Evolutionary conservation across 164 flowering plant genomes (phyloP).

Genomic region (Vitis rupestris): DNA sequence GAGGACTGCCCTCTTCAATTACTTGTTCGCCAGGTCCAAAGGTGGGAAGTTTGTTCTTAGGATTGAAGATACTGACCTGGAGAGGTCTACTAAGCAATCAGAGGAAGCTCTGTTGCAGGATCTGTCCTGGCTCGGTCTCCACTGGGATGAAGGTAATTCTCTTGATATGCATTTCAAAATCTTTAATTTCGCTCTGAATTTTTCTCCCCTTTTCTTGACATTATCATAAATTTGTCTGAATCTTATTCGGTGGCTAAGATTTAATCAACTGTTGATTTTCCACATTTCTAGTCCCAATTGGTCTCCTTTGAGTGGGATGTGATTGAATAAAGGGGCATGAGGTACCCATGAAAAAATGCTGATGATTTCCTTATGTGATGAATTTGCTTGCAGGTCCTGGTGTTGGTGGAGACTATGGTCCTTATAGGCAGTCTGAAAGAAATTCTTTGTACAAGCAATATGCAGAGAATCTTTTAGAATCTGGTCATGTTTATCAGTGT

Average conservation of each 20-base stretch:
- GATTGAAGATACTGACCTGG: constrained; percentile 93
- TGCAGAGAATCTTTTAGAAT: constrained; percentile 73
- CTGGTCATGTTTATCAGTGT: constrained; percentile 87
- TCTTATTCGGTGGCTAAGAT: not conserved
- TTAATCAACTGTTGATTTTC: not conserved
- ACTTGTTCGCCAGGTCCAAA: constrained; percentile 86
- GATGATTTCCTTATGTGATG: not conserved
- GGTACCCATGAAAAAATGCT: too few relatives aligned
- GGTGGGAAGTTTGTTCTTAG: constrained; percentile 92
- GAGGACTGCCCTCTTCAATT: constrained; percentile 93
- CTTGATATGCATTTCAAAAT: too few relatives aligned
- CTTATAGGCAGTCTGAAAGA: constrained; percentile 94
- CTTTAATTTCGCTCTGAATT: too few relatives aligned
- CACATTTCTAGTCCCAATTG: too few relatives aligned
- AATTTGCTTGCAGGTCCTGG: constrained; percentile 62
- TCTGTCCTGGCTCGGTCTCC: constrained; percentile 89
- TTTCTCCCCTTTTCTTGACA: too few relatives aligned
- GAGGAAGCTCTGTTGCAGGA: constrained; percentile 84
- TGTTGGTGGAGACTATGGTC: constrained; percentile 89
- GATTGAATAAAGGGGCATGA: too few relatives aligned
- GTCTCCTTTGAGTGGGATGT: too few relatives aligned
- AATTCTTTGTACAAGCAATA: constrained; percentile 76
- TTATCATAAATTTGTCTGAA: too few relatives aligned
- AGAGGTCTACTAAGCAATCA: constrained; percentile 84
- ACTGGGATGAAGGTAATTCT: constrained; percentile 93